Base-by-base conservation (phyloP, 768 basidiomycete species). In the Russula brevipes region DNA sequence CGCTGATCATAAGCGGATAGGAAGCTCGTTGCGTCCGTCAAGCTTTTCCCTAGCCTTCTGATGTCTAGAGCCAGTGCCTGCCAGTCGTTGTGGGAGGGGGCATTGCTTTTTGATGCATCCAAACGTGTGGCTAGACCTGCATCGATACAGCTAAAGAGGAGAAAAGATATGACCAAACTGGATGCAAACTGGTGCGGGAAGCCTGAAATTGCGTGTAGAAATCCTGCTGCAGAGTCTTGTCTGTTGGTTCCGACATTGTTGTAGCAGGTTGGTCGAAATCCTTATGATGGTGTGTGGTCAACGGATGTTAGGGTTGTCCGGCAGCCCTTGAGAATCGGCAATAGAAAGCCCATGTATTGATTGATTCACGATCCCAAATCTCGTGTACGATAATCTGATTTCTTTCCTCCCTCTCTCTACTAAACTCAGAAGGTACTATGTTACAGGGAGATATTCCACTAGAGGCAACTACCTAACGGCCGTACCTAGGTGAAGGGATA, bases 1-100 rank as follows among this genome's bases (percentile, higher is more conserved):
- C 85, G 80, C 70, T 88, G 89, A 72, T 91, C 88, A 70, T 89
- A 90, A 44, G 80, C 76, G 4, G 89, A 86, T 50, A 93, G 74
- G 61, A 80, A 83, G 7, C 80, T 80, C 9, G 82, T 83, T 5
- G 86, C 88, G 70, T 85, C 87, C 6, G 79, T 76, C 17, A 92
- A 78, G 30, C 76, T 77, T 69, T 86, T 91, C 49, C 82, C 77
- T 49, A 90, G 72, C 63, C 81, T 82, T 4, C 85, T 80, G 19
- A 87, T 72, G 35, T 60, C 36, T 42, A 62, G 16, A 4, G 60
- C 39, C 14, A 66, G 24, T 17, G 59, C 60, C 41, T 63, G 50
- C 39, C 35, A 50, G 19, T 46, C 17, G 45, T 24, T 47, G 33
- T 72, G 64, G 8, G 76, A 57, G n/a, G 71, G 62, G 36, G 72